Percentiles rank a stretch among this genome's conserved stretches.
These are phyloP conservation scores for Geranomyces variabilis DNA, from an alignment of 192 early-diverging fungal species.

Conservation along the genomic window DNA sequence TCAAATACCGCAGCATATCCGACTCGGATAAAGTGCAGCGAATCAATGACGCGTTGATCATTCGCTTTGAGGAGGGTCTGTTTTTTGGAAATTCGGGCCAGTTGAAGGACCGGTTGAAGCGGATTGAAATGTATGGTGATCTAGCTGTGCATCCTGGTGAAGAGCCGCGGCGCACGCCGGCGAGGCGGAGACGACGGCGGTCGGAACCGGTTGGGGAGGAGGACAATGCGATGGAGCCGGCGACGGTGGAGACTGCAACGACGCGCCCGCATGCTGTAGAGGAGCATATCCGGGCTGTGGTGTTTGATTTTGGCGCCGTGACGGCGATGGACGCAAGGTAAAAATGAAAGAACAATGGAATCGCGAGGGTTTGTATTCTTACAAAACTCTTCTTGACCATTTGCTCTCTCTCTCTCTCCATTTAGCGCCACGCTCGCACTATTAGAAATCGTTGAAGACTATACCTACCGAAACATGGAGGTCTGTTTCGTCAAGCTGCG, in stretches of 20 bases:
- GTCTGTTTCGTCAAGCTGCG: slow-evolving; percentile 92
- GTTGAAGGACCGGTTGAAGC: slow-evolving; percentile 89
- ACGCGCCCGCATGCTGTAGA: slow-evolving; percentile 39
- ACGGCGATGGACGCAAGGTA: slow-evolving; percentile 87
- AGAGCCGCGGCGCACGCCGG: slow-evolving; percentile 56
- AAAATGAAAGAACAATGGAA: no score
- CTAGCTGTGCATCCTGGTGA: slow-evolving; percentile 95
- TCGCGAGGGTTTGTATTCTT: no score
- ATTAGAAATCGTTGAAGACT: slow-evolving; percentile 86
- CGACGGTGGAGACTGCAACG: not conserved
- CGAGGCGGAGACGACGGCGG: not conserved
- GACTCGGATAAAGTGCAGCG: slow-evolving; percentile 61
- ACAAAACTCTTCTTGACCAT: no score
- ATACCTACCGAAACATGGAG: slow-evolving; percentile 75
- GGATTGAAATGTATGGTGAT: slow-evolving; percentile 92
- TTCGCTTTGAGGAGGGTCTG: slow-evolving; percentile 89
- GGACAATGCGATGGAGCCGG: not conserved
- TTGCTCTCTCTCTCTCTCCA: not conserved
- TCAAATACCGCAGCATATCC: slow-evolving; percentile 71
- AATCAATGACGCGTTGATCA: slow-evolving; percentile 82
- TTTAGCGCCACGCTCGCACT: slow-evolving; percentile 86
- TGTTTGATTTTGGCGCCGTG: slow-evolving; percentile 94
- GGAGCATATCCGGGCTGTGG: slow-evolving; percentile 71
- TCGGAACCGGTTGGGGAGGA: not conserved
- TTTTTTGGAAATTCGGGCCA: slow-evolving; percentile 98